Base-by-base conservation (phyloP, 441 rosid species). In the Gossypium schwendimanii region DNA sequence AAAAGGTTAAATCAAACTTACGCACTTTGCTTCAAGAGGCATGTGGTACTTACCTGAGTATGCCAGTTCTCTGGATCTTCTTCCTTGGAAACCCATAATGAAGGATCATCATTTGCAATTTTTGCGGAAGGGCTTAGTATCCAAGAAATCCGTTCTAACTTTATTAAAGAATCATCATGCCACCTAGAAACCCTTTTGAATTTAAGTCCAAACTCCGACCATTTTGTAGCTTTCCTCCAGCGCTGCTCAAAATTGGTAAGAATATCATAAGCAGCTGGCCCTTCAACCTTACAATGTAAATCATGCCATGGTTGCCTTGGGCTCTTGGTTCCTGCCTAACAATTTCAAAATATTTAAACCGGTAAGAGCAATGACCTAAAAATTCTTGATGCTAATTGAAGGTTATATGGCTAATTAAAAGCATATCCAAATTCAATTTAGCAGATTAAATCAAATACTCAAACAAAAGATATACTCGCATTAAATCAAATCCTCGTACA, bases 221-320 rank as follows among this genome's bases (percentile, higher is more conserved):
- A 86, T 74, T 49, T 90, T 28, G 93, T 78, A 45, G 96, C 97
- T 79, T 89, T 92, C 78, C 66, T 87, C 97, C 97, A 92, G 18
- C 97, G 90, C 85, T 92, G 96, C 84, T 92, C 97, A 65, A 92
- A 92, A 78, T 92, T 92, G 53, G 79, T 82, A 53, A 90, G 97
- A 67, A 92, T 82, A 59, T 92, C 97, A 72, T 90, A 92, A 49
- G 97, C 97, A 75, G 97, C 94, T 21, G 97, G 96, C 10, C 96
- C 97, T 83, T 92, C 96, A 55, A 92, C 77, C 80, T 83, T 90
- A 84, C 96, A 92, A 71, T 92, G 97, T 77, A 84, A 82, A 72
- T 92, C 97, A 81, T 92, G 94, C 96, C 97, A 89, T 3, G 97
- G 97, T 79, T 92, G 76, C 77, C 96, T 89, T 33, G 96, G 97